Evolutionary conservation across 2,329 filamentous ascomycete genomes (phyloP), one percentile per base, ranked within the genome.

Genomic region (Venturia aucupariae): DNA sequence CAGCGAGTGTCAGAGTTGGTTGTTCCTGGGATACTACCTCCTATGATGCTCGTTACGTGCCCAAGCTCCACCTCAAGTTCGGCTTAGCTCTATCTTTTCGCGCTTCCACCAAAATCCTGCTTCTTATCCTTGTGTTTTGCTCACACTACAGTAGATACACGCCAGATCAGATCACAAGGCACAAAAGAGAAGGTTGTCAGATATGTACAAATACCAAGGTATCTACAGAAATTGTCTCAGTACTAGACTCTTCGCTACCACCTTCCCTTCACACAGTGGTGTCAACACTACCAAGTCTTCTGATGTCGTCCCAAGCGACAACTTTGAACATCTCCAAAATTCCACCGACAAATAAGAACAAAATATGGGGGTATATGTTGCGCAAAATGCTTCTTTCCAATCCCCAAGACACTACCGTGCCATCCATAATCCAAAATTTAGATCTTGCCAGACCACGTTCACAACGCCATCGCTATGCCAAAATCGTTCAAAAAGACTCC

Each of bases 321-420:
- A 15, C 19, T 35, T 57, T 35, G 27, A 22, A 8, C 1, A 32
- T 54, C 7, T 27, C 22, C 46, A 57, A 57, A 57, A 15, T 7
- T 27, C 11, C 22, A n/a, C 30, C 27, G 6, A 57, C 15, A 57
- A 57, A 35, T 22, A 51, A 24, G 7, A 51, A 27, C 19, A 35
- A 32, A 54, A 10, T n/a, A 57, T n/a, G 51, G 51, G 51, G 51
- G 51, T 57, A 57, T 57, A 57, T 35, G 51, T 57, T 32, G 51
- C 30, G 51, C 51, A 7, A 35, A 35, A 27, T 2, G n/a, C 19
- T 35, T 32, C 24, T 17, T n/a, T 57, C 51, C 51, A 35, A 57
- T 15, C 22, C 19, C 7, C 22, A 10, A 6, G 3, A 0, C 46
- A 15, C 46, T 48, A 10, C 22, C 46, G 17, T 13, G 46, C 22